phyloP scores from a whole-genome alignment of 1,139 yeast species.

The Yamadazyma siamensis region DNA sequence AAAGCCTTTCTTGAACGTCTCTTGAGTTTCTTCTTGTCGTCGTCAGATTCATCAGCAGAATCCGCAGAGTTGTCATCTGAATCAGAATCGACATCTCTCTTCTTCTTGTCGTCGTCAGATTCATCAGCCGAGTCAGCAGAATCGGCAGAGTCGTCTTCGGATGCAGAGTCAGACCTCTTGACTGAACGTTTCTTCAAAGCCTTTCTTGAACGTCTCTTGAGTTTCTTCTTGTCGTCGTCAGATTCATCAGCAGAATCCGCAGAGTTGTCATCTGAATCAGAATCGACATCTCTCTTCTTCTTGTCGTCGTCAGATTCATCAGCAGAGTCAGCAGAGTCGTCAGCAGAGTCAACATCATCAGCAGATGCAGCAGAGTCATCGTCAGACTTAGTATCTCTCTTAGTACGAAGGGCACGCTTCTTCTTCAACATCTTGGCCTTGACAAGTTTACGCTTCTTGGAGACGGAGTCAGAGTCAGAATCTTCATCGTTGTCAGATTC shows the following conservation, averaged over 20 bases:
- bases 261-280: not conserved
- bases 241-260: not conserved
- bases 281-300: constrained; percentile 3
- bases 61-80: not conserved
- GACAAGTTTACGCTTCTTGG: constrained; percentile 1
- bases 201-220: no score
- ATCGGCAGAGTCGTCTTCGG: constrained; percentile 3
- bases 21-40: not conserved
- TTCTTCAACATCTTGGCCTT: no score
- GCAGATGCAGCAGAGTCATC: no score
- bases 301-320: constrained; percentile 3
- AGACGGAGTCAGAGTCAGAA: not conserved
- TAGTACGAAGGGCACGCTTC: no score
- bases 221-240: not conserved
- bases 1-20: no score
- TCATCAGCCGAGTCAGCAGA: no score
- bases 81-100: constrained; percentile 3
- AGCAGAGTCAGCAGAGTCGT: no score
- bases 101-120: no score
- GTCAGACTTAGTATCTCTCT: no score
- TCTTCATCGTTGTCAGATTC: not conserved
- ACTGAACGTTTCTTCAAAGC: no score
- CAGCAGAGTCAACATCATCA: no score
- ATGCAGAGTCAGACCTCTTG: constrained; percentile 2
- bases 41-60: constrained; percentile 1